These are phyloP conservation scores for Pelargonium australe DNA, from an alignment of 441 rosid species.

Conservation along the genomic window DNA sequence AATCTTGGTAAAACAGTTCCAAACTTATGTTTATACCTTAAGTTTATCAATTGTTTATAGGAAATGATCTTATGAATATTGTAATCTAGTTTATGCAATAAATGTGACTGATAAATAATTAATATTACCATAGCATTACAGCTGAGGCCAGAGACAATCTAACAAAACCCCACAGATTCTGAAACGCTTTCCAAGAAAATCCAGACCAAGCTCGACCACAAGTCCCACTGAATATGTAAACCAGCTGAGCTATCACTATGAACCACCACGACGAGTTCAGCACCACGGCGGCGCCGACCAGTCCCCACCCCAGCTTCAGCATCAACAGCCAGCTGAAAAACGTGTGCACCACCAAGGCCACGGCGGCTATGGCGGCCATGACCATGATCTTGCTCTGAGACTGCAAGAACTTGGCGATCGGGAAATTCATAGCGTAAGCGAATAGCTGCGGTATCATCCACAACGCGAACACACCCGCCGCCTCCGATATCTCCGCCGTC, in stretches of 20 bases:
- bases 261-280: slow-evolving; percentile 9
- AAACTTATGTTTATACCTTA: no score
- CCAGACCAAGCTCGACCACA: slow-evolving; percentile 12
- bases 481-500: slow-evolving; percentile 25
- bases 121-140: slow-evolving; percentile 14
- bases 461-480: slow-evolving; percentile 31
- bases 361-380: slow-evolving; percentile 4
- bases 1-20: no score
- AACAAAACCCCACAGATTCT: slow-evolving; percentile 13
- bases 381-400: neutral
- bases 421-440: slow-evolving; percentile 34
- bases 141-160: slow-evolving; percentile 15
- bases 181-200: neutral
- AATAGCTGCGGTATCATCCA: slow-evolving; percentile 44
- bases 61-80: no score
- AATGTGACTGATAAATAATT: no score
- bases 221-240: slow-evolving; percentile 4
- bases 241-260: slow-evolving; percentile 11
- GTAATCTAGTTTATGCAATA: no score
- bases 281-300: slow-evolving; percentile 7
- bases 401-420: slow-evolving; percentile 38
- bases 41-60: no score
- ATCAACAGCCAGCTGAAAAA: slow-evolving; percentile 16
- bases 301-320: slow-evolving; percentile 11
- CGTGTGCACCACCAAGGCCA: slow-evolving; percentile 16